Conservation (phyloP, 805 yeast genomes). For the Saturnispora zaruensis region DNA sequence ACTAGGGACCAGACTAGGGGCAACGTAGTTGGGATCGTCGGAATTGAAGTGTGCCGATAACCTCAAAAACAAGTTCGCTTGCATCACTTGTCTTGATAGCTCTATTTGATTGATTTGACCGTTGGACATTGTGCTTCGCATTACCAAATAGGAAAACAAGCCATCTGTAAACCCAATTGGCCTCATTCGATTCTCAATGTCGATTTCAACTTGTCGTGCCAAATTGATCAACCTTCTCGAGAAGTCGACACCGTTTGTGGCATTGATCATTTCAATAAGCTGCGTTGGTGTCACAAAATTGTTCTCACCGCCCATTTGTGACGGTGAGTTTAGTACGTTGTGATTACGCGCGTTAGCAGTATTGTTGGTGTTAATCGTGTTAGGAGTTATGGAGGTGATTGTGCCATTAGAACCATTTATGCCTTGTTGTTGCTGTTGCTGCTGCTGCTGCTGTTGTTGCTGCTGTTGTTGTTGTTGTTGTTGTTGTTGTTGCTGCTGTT, state of each 20-base stretch:
- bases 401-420: not conserved
- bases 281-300: slow-evolving; percentile 4
- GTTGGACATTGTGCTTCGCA: slow-evolving; percentile 3
- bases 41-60: slow-evolving; percentile 5
- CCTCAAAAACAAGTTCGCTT: slow-evolving; percentile 8
- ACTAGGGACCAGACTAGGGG: slow-evolving; percentile 4
- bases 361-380: slow-evolving; percentile 23
- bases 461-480: slow-evolving; percentile 6
- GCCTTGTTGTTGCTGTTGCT: not conserved
- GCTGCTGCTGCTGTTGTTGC: slow-evolving; percentile 13
- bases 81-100: slow-evolving; percentile 6
- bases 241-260: slow-evolving; percentile 5
- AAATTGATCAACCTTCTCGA: slow-evolving; percentile 2
- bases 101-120: slow-evolving; percentile 9
- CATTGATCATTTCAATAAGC: slow-evolving; percentile 4
- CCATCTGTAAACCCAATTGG: slow-evolving; percentile 6
- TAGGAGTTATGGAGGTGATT: slow-evolving; percentile 29
- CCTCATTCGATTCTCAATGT: slow-evolving; percentile 2
- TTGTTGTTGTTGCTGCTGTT: slow-evolving; percentile 9
- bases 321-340: slow-evolving; percentile 19
- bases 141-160: slow-evolving; percentile 2
- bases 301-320: slow-evolving; percentile 7
- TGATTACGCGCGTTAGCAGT: slow-evolving; percentile 31
- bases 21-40: slow-evolving; percentile 4
- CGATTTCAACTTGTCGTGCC: slow-evolving; percentile 7